Evolutionary conservation across 1,284 basidiomycete species (phyloP).

Genomic region (Puccinia hordei): DNA sequence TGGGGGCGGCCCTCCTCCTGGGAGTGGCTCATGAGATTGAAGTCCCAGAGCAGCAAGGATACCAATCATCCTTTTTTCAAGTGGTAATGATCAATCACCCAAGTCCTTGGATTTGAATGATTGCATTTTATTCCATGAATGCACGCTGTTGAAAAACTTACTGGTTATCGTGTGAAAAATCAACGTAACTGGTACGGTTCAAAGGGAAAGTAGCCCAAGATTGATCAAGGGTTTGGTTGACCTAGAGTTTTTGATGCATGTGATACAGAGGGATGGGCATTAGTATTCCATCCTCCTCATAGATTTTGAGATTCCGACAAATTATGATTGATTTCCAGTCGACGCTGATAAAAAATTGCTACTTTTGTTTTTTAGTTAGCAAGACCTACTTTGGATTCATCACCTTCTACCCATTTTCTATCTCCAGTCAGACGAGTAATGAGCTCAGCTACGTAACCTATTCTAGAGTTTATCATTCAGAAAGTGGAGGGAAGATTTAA

Average conservation of each 20-base stretch:
- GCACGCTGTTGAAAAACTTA: not conserved
- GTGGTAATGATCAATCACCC: not conserved
- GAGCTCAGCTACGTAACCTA: conserved; percentile 45
- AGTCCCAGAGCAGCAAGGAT: conserved; percentile 36
- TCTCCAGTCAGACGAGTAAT: conserved; percentile 24
- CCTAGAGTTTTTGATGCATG: conserved; percentile 8
- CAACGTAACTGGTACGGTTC: conserved; percentile 19
- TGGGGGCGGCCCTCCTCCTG: conserved; percentile 12
- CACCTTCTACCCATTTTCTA: conserved; percentile 8
- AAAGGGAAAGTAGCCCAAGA: conserved; percentile 32
- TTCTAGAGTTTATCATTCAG: not conserved
- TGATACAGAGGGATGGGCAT: not conserved
- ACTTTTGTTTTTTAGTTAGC: not conserved
- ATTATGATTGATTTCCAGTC: not conserved
- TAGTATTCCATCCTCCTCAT: not conserved
- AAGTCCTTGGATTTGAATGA: not conserved
- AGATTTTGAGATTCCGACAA: not conserved
- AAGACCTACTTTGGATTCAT: conserved; percentile 12
- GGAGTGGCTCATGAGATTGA: not conserved
- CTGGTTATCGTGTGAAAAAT: conserved; percentile 49
- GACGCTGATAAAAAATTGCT: not conserved
- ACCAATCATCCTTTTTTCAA: conserved; percentile 24
- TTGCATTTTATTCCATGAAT: not conserved
- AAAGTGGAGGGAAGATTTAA: not conserved
- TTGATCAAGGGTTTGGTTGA: conserved; percentile 42